These are phyloP conservation scores for Colletotrichum eleusines DNA, from an alignment of 2,329 filamentous ascomycete genomes.

Conservation along the genomic window DNA sequence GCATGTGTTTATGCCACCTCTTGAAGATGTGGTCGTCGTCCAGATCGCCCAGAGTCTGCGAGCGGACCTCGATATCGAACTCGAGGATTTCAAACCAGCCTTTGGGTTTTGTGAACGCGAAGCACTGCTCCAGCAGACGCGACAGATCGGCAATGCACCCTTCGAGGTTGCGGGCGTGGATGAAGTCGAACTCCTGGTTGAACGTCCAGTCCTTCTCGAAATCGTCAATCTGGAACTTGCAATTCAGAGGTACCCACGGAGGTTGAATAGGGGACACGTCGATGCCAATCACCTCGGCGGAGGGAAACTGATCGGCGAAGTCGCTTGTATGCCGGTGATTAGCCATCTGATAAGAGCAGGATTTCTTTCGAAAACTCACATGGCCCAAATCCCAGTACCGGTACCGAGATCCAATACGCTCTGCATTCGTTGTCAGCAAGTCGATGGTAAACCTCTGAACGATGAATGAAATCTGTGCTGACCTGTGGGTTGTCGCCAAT, in stretches of 20 bases:
- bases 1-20: conserved; percentile 48
- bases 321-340: conserved; percentile 55
- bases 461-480: neutral
- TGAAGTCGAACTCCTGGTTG: conserved; percentile 64
- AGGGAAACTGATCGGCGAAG: conserved; percentile 57
- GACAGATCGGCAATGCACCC: conserved; percentile 70
- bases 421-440: conserved; percentile 34
- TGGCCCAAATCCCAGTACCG: conserved; percentile 59
- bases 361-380: conserved; percentile 47
- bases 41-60: neutral
- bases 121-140: conserved; percentile 65
- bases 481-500: conserved; percentile 47
- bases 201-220: conserved; percentile 58
- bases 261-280: conserved; percentile 70
- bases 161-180: conserved; percentile 70
- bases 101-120: conserved; percentile 59
- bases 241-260: conserved; percentile 50
- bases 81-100: conserved; percentile 51
- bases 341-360: conserved; percentile 5
- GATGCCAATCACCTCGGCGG: conserved; percentile 60
- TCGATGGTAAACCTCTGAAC: too few relatives aligned
- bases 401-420: conserved; percentile 59
- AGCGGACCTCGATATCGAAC: conserved; percentile 43
- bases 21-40: conserved; percentile 18
- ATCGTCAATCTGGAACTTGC: conserved; percentile 54